phyloP scores from a whole-genome alignment of 768 basidiomycete genomes.

The Pleurotus tuber-regium region DNA sequence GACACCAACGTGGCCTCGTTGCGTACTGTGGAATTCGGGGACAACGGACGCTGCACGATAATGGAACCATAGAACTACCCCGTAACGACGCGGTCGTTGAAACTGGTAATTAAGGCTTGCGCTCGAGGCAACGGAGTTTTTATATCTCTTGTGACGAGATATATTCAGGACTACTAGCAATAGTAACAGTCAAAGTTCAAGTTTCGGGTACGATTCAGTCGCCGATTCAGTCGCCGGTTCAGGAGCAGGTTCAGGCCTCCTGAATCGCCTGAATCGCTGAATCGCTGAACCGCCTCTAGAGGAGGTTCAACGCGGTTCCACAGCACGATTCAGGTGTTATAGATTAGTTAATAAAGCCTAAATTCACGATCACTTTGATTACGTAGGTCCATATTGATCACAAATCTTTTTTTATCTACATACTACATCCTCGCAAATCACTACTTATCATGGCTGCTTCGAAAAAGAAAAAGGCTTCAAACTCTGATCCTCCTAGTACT shows the following conservation, averaged over 20 bases:
- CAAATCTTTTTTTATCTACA: neutral
- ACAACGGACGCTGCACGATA: too few relatives aligned
- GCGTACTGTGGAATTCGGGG: too few relatives aligned
- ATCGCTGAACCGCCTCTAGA: constrained; percentile 10
- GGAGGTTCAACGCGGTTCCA: constrained; percentile 1
- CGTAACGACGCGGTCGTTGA: too few relatives aligned
- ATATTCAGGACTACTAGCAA: too few relatives aligned
- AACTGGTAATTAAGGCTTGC: too few relatives aligned
- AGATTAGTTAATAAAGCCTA: neutral
- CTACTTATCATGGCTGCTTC: constrained; percentile 3
- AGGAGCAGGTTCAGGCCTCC: neutral
- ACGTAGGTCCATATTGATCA: neutral
- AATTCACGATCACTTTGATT: neutral
- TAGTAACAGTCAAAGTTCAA: constrained; percentile 10
- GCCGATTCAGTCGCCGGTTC: constrained; percentile 1
- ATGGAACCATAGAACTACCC: too few relatives aligned
- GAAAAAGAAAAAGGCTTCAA: neutral
- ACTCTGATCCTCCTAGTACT: neutral
- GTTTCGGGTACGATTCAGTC: neutral
- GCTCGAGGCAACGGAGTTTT: too few relatives aligned
- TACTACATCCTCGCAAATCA: constrained; percentile 1
- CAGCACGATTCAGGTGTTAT: neutral
- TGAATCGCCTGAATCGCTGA: neutral
- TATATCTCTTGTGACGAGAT: too few relatives aligned
- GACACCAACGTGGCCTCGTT: too few relatives aligned